Conservation (phyloP, 306 rosid genomes). For the Malus asiatica region DNA sequence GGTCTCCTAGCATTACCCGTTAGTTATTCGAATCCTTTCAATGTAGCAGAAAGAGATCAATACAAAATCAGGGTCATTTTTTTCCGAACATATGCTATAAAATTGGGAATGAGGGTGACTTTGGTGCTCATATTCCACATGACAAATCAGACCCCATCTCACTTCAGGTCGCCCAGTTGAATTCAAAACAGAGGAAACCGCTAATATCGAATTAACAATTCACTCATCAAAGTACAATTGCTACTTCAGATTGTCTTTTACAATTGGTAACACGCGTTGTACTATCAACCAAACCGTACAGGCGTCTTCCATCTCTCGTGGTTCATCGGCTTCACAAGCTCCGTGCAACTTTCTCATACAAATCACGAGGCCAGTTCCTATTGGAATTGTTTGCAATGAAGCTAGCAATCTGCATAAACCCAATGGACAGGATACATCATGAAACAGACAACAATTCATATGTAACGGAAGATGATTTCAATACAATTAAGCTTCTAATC, state of each 20-base stretch:
- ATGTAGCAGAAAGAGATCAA: not conserved
- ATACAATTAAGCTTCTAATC: not conserved
- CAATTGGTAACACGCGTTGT: not conserved
- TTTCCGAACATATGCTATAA: not conserved
- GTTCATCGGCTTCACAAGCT: conserved; percentile 42
- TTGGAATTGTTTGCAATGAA: conserved; percentile 81
- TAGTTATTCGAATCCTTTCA: too few species aligned
- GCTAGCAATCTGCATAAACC: conserved; percentile 69
- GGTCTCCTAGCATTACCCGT: too few species aligned
- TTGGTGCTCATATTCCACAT: not conserved
- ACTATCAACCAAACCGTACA: not conserved
- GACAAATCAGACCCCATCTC: not conserved
- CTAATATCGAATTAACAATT: not conserved
- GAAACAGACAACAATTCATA: not conserved
- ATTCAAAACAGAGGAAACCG: not conserved
- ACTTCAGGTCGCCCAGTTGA: not conserved
- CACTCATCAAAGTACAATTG: not conserved
- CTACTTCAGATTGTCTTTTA: not conserved
- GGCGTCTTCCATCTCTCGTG: not conserved
- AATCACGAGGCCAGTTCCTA: conserved; percentile 91
- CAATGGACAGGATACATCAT: not conserved
- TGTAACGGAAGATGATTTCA: not conserved
- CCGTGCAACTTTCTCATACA: conserved; percentile 82
- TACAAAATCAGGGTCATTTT: not conserved
- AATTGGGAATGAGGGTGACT: not conserved